Evolutionary conservation across 129 eudicot genomes (phyloP).

Genomic region (Centaurea solstitialis): DNA sequence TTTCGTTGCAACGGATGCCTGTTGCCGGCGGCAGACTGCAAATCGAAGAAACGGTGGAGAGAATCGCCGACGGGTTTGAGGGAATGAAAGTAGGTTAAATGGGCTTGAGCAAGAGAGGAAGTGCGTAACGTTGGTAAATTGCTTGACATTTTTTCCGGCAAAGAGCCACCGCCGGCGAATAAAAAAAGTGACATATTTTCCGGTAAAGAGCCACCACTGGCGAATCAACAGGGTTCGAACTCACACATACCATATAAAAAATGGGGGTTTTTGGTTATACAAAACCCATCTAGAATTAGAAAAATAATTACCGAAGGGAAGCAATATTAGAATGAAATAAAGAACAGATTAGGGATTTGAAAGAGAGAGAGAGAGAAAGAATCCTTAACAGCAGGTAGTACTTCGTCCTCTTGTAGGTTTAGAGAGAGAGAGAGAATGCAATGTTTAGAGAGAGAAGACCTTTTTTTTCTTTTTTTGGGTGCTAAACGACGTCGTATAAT

Average conservation of each 20-base stretch:
- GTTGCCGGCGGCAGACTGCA: conserved; percentile 12
- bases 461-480: too few relatives aligned
- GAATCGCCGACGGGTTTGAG: conserved; percentile 64
- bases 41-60: conserved; percentile 53
- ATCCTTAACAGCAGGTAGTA: conserved; percentile 47
- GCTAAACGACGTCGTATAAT: too few relatives aligned
- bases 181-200: conserved; percentile 56
- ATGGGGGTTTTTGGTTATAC: not conserved
- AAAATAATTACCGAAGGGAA: conserved; percentile 11
- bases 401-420: conserved; percentile 46
- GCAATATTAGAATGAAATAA: not conserved
- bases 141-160: conserved; percentile 35
- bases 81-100: conserved; percentile 65
- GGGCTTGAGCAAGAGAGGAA: conserved; percentile 54
- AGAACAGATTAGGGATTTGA: conserved; percentile 20
- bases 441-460: conserved; percentile 10
- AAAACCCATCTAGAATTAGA: conserved; percentile 1
- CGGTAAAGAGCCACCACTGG: conserved; percentile 75
- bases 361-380: conserved; percentile 3
- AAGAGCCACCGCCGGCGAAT: not conserved
- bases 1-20: conserved; percentile 51
- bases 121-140: conserved; percentile 58
- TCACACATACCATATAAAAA: conserved; percentile 70
- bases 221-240: conserved; percentile 72
- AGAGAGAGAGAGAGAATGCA: conserved; percentile 17